These are phyloP conservation scores for Plectosphaerella cucumerina DNA, from an alignment of 2,329 filamentous ascomycete species.

Conservation along the genomic window DNA sequence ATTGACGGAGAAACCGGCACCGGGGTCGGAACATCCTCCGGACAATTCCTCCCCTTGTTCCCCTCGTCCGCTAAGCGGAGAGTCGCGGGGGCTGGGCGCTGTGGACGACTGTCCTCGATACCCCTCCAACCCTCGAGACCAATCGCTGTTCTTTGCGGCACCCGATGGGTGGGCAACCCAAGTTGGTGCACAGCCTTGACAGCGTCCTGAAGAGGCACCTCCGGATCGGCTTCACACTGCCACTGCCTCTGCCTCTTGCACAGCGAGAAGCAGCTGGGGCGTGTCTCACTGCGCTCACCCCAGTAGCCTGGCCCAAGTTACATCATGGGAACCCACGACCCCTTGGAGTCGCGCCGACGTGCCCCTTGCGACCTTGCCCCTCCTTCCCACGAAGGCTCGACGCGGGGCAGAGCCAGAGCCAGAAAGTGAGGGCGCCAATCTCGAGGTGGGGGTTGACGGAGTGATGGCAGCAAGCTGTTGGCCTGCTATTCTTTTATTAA, in stretches of 20 bases:
- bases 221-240: neutral
- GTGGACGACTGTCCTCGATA: neutral
- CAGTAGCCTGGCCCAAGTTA: neutral
- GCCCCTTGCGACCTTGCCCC: too few species aligned
- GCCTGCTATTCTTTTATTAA: slow-evolving; percentile 9
- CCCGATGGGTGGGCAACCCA: neutral
- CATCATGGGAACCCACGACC: neutral
- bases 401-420: too few species aligned
- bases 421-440: neutral
- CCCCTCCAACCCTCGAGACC: slow-evolving; percentile 3
- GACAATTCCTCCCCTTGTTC: slow-evolving; percentile 8
- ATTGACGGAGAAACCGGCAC: slow-evolving; percentile 32
- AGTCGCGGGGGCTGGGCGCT: slow-evolving; percentile 16
- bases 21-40: slow-evolving; percentile 15
- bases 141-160: slow-evolving; percentile 4
- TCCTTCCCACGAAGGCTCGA: slow-evolving; percentile 5
- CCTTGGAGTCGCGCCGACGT: neutral
- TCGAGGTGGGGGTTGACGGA: slow-evolving; percentile 2
- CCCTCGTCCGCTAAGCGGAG: slow-evolving; percentile 6
- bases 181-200: too few species aligned
- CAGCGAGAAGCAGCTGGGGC: too few species aligned
- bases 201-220: neutral
- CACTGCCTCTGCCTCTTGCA: too few species aligned
- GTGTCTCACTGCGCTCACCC: neutral
- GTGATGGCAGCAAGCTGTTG: neutral